These are phyloP conservation scores for Pascua guehoae DNA, from an alignment of 1,284 basidiomycete species.

Conservation along the genomic window DNA sequence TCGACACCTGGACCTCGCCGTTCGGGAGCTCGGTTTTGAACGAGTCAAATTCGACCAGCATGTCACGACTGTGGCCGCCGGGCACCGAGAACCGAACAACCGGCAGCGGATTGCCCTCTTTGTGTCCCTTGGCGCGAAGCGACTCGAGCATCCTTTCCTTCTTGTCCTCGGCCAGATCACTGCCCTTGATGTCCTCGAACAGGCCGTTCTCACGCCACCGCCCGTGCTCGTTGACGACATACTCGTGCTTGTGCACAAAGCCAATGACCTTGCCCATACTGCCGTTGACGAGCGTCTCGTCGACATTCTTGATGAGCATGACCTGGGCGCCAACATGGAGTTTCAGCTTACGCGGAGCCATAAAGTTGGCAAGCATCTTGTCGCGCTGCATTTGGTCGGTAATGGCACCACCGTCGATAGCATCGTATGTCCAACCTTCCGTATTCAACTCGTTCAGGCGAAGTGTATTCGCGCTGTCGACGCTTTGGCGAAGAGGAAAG, in stretches of 20 bases:
- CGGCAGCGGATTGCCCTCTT: conserved; percentile 55
- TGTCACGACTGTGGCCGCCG: conserved; percentile 54
- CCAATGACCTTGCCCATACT: conserved; percentile 70
- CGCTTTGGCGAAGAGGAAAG: conserved; percentile 83
- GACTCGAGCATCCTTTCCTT: conserved; percentile 43
- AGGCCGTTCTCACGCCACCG: conserved; percentile 23
- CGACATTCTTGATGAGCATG: conserved; percentile 73
- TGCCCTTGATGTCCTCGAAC: conserved; percentile 28
- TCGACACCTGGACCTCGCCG: conserved; percentile 72
- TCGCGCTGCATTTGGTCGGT: conserved; percentile 56
- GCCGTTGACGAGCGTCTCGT: conserved; percentile 76
- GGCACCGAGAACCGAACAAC: conserved; percentile 73
- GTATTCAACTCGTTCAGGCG: conserved; percentile 56
- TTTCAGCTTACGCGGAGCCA: conserved; percentile 59
- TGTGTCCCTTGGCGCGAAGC: conserved; percentile 23
- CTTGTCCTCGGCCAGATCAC: conserved; percentile 41
- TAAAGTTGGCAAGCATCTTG: conserved; percentile 68
- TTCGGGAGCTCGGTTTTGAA: conserved; percentile 83
- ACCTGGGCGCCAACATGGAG: conserved; percentile 65
- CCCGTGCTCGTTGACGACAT: conserved; percentile 25
- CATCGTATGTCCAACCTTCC: conserved; percentile 53
- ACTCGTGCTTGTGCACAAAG: conserved; percentile 53
- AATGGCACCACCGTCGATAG: conserved; percentile 59
- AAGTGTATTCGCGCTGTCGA: conserved; percentile 64
- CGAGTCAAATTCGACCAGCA: conserved; percentile 66